These are phyloP conservation scores for Pythium brachiatum DNA, from an alignment of 352 stramenopile genomes.

Conservation along the genomic window DNA sequence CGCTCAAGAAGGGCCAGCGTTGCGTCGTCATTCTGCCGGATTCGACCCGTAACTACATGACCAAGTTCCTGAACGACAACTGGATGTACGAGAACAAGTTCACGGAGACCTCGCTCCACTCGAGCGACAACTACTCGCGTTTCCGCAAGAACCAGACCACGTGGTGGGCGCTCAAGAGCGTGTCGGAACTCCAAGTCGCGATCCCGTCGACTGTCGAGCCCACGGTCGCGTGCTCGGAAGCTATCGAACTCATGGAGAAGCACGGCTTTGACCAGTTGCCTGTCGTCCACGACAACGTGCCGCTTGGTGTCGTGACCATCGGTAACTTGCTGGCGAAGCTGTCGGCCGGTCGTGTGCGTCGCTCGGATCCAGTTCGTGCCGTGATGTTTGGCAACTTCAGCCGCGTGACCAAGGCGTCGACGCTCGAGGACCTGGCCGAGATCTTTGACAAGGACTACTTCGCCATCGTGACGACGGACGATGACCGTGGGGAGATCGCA, in stretches of 20 bases:
- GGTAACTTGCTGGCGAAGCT: conserved; percentile 93
- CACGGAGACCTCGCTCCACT: conserved; percentile 65
- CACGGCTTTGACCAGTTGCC: conserved; percentile 86
- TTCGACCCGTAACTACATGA: conserved; percentile 97
- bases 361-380: conserved; percentile 76
- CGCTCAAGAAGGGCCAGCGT: conserved; percentile 83
- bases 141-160: conserved; percentile 68
- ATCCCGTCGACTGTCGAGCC: conserved; percentile 87
- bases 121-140: conserved; percentile 65
- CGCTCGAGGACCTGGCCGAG: conserved; percentile 86
- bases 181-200: conserved; percentile 70
- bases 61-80: conserved; percentile 94
- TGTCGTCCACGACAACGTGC: conserved; percentile 66
- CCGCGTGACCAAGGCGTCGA: conserved; percentile 85
- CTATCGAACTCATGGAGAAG: conserved; percentile 91
- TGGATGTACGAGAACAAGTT: conserved; percentile 90
- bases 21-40: conserved; percentile 95
- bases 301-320: conserved; percentile 94
- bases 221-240: conserved; percentile 86
- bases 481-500: conserved; percentile 65
- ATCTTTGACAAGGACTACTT: conserved; percentile 97
- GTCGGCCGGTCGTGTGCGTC: conserved; percentile 78
- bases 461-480: conserved; percentile 85
- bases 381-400: conserved; percentile 95
- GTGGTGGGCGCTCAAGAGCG: conserved; percentile 92